phyloP scores from a whole-genome alignment of 192 early-diverging fungal genomes.

The Lunasporangiospora selenospora region DNA sequence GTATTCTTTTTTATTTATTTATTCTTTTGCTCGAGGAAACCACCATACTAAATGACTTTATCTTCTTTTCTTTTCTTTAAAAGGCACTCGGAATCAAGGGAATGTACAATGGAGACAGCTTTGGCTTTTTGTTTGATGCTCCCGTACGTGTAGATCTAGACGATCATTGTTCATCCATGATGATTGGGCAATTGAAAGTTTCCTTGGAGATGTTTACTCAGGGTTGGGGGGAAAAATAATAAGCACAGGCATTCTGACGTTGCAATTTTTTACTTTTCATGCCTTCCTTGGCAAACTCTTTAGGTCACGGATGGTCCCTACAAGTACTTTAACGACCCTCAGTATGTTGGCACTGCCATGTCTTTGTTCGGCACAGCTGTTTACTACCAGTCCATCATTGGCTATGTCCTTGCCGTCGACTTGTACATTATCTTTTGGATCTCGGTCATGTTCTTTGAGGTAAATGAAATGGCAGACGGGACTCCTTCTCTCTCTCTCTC shows the following conservation, averaged over 20 bases:
- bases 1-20: no score
- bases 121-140: constrained; percentile 62
- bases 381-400: constrained; percentile 55
- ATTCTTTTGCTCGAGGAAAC: no score
- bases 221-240: no score
- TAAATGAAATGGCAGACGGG: not conserved
- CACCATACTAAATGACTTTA: no score
- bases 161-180: no score
- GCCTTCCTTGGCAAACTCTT: no score
- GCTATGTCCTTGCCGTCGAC: constrained; percentile 54
- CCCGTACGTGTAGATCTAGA: no score
- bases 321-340: constrained; percentile 59
- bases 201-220: no score
- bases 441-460: constrained; percentile 61
- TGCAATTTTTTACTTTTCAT: not conserved
- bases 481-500: not conserved
- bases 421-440: constrained; percentile 59
- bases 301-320: constrained; percentile 58
- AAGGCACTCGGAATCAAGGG: constrained; percentile 62
- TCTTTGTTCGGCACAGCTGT: constrained; percentile 59
- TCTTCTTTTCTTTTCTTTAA: not conserved
- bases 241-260: no score
- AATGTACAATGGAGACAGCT: constrained; percentile 69
- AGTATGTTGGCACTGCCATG: constrained; percentile 63
- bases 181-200: no score